Conservation (phyloP, 768 basidiomycete species). For the Hypholoma fasciculare region DNA sequence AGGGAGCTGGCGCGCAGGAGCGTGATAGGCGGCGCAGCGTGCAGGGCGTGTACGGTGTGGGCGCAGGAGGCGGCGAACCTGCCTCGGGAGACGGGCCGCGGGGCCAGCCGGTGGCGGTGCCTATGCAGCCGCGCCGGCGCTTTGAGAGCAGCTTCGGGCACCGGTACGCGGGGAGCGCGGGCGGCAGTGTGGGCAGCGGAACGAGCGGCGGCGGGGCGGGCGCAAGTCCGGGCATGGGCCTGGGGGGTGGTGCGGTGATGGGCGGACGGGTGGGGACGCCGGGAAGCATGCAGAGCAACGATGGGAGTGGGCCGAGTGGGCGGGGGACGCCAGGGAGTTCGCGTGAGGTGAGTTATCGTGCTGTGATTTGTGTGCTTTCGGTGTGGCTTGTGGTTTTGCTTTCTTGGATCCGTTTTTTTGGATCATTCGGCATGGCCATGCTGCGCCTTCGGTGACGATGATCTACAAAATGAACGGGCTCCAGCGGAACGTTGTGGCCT, state of each 20-base stretch:
- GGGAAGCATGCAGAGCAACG: constrained; percentile 12
- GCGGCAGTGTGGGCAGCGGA: constrained; percentile 24
- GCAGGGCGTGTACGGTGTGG: constrained; percentile 13
- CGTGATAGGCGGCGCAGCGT: constrained; percentile 17
- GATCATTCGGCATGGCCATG: no score
- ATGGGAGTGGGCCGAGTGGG: constrained; percentile 5
- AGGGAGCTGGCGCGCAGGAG: constrained; percentile 3
- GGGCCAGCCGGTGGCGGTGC: constrained; percentile 15
- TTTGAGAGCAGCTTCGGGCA: constrained; percentile 83
- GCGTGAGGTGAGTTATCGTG: constrained; percentile 24
- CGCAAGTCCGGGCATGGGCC: constrained; percentile 27
- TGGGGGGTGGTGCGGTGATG: constrained; percentile 5
- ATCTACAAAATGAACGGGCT: no score
- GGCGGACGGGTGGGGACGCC: constrained; percentile 11
- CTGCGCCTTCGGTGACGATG: no score
- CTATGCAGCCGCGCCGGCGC: constrained; percentile 47
- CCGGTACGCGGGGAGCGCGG: constrained; percentile 43
- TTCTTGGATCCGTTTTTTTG: neutral
- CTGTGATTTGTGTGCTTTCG: neutral
- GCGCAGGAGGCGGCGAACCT: constrained; percentile 9
- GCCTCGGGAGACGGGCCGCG: constrained; percentile 1
- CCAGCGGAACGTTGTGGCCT: no score
- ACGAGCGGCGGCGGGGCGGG: constrained; percentile 28
- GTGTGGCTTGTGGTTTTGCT: neutral
- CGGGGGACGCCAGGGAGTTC: neutral